These are phyloP conservation scores for Populus nigra DNA, from an alignment of 345 rosid genomes.

Conservation along the genomic window DNA sequence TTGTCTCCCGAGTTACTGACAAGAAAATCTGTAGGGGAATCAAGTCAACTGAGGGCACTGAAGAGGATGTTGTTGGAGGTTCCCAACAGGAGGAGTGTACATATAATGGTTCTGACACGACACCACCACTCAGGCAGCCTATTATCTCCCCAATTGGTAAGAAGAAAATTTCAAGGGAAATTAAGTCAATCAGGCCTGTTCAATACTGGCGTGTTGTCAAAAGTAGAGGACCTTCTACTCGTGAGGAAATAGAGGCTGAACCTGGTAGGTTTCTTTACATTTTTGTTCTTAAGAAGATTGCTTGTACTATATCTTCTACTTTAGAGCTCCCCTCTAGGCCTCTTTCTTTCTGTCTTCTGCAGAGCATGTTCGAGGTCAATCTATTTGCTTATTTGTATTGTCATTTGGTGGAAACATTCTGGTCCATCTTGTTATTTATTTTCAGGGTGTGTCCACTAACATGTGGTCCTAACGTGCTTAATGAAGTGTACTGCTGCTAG, in stretches of 20 bases:
- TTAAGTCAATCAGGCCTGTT: constrained; percentile 3
- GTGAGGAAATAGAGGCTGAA: constrained; percentile 22
- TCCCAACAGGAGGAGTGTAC: constrained; percentile 19
- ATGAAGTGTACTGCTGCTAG: neutral
- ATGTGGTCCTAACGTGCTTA: neutral
- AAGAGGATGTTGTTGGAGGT: constrained; percentile 20
- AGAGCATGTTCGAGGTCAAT: neutral
- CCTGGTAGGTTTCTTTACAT: constrained; percentile 26
- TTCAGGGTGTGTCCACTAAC: neutral
- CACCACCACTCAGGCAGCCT: constrained; percentile 2
- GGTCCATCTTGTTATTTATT: constrained; percentile 4
- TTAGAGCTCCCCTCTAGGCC: neutral
- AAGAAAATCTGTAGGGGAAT: constrained; percentile 7
- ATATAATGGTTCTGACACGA: neutral
- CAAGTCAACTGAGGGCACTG: too few relatives aligned
- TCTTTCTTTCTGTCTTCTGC: neutral
- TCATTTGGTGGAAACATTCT: neutral
- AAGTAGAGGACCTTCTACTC: neutral
- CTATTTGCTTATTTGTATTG: neutral
- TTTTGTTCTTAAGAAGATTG: neutral
- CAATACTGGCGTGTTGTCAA: neutral
- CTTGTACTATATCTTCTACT: neutral
- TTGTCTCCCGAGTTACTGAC: constrained; percentile 1
- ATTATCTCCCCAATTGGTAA: constrained; percentile 1
- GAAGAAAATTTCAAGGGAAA: neutral